Evolutionary conservation across 129 eudicot species (phyloP), one percentile per base, ranked within the genome.

Genomic region (Helichrysum umbraculigerum): DNA sequence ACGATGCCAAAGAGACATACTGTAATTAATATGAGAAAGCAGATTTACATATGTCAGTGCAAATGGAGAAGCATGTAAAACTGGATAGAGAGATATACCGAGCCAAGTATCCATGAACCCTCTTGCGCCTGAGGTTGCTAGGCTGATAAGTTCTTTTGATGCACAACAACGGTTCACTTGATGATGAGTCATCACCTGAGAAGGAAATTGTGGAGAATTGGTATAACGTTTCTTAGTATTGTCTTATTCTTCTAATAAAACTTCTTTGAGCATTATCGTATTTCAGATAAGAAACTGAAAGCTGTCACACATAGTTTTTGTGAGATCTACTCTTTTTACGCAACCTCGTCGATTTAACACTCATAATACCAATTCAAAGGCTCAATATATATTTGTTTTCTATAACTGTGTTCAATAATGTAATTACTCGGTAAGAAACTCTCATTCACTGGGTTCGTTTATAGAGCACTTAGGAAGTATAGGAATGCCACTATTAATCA

Each of bases 61-160:
- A 56, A n/a, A 19, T 42, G 3, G 15, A 42, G 56, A 56, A 56
- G 61, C 25, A 54, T 56, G 61, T 56, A 56, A 19, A 56, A 56
- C 21, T 56, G 61, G 28, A 14, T 3, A 56, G 25, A 56, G 61
- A 56, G 61, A n/a, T 56, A 17, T 76, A 88, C 96, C 91, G 87
- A 70, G 89, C 91, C 54, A 91, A 81, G 85, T 80, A 91, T 14
- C 93, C 91, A 58, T 87, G 93, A 29, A 62, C 81, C 83, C 91
- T 83, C 83, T 90, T 90, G 51, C 93, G 87, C 68, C 88, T 83
- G 74, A 90, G 78, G 84, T 83, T 88, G 88, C 96, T 90, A n/a
- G 93, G 93, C 75, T 86, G 93, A 69, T 85, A 90, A 47, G 91
- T 90, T 76, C 93, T 74, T 79, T 90, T 90, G 68, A 90, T 86